Base-by-base conservation (phyloP, 2,329 filamentous ascomycete genomes). In the Parasarocladium wereldwijsianum region DNA sequence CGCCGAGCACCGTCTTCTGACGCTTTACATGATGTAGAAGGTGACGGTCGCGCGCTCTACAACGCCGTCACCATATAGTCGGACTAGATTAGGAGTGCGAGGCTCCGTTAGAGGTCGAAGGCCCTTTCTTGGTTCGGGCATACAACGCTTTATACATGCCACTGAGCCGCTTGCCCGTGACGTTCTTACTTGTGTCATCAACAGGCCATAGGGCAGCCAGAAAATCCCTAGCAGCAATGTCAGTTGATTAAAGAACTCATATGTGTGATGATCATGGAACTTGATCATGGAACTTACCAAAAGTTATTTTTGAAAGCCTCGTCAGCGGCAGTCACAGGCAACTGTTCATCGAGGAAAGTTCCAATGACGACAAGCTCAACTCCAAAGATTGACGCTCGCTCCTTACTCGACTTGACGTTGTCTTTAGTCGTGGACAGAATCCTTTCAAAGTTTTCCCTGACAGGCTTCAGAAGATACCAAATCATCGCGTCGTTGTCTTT, bases 391-490 rank as follows among this genome's bases (percentile, higher is more conserved):
- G 59, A 64, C 14, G 75, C 65, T 25, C 75, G 63, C 31, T 69
- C 63, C 39, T 75, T 72, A 41, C 69, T 67, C 17, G 66, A 70
- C 32, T 70, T 70, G 36, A 75, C 67, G 29, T 65, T 65, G 39
- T 72, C 70, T 39, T 67, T 69, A 3, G 69, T 77, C 4, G 72
- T 73, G 30, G 62, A 65, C 32, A 67, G 57, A 32, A 78, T 67
- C 17, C 57, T 60, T 38, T 66, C 62, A 29, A 79, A 64, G 36
- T 70, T 73, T 35, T 67, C 62, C 28, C 61, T 61, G 17, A 78
- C 67, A 10, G 71, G 70, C 35, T 68, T 66, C 35, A 76, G 47
- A 21, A 66, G 43, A 34, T 52, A 59, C 57, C 58, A 61, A 14
- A 63, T 56, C 50, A 61, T 54, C 4, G 56, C 57, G 34, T 62